phyloP scores from a whole-genome alignment of 257 asterid species.

The Ilex aquifolium region DNA sequence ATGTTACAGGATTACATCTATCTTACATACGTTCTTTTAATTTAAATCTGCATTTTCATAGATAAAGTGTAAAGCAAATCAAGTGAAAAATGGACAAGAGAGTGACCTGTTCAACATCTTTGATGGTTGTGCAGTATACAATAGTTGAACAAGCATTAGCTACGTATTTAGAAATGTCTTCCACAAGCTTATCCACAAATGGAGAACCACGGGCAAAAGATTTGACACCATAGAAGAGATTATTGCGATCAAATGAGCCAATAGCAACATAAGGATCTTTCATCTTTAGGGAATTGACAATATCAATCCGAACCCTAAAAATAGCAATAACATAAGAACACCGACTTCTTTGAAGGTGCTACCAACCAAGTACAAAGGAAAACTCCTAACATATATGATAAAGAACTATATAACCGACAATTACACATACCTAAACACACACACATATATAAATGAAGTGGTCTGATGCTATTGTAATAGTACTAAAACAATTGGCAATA shows the following conservation, averaged over 20 bases:
- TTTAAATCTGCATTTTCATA: too few species aligned
- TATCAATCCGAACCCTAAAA: constrained; percentile 78
- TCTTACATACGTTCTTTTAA: too few species aligned
- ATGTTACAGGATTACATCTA: too few species aligned
- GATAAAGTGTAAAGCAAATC: too few species aligned
- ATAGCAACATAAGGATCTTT: constrained; percentile 58
- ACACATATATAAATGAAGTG: too few species aligned
- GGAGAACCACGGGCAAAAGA: constrained; percentile 46
- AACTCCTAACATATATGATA: too few species aligned
- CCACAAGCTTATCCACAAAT: constrained; percentile 61
- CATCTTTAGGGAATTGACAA: constrained; percentile 65
- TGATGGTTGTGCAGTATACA: constrained; percentile 86
- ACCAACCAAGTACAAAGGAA: not conserved
- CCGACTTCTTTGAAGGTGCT: constrained; percentile 12
- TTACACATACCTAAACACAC: too few species aligned
- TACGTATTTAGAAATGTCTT: constrained; percentile 45
- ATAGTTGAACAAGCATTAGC: constrained; percentile 56
- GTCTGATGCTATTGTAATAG: too few species aligned
- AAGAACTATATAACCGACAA: too few species aligned
- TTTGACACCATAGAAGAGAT: constrained; percentile 78
- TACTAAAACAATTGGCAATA: too few species aligned
- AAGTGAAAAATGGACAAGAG: constrained; percentile 7
- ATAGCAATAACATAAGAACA: not conserved
- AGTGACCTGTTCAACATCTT: constrained; percentile 75
- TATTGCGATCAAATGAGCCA: constrained; percentile 91